Percentiles rank a stretch among this genome's conserved stretches.
These are phyloP conservation scores for Aspergillus viridinutans DNA, from an alignment of 2,329 filamentous ascomycete species.

Conservation along the genomic window DNA sequence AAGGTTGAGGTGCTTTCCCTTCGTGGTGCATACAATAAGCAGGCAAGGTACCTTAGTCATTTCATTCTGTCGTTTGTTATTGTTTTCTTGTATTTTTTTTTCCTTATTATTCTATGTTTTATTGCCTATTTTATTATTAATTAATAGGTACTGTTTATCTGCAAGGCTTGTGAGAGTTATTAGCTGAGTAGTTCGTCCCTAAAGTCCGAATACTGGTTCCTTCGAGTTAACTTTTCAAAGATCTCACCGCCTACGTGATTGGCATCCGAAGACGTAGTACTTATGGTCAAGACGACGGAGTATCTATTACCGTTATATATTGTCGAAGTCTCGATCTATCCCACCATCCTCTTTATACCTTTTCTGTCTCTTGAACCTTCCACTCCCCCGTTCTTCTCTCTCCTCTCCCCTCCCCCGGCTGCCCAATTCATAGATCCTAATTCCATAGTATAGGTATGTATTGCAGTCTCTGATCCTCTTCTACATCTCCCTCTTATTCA, in stretches of 20 bases:
- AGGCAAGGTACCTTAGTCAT: too few relatives aligned
- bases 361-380: not conserved
- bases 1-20: not conserved
- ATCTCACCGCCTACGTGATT: not conserved
- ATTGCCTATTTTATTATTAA: not conserved
- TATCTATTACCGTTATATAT: not conserved
- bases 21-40: not conserved
- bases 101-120: not conserved
- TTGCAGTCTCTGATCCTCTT: not conserved
- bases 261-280: not conserved
- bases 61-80: too few relatives aligned
- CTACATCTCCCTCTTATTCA: not conserved
- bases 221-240: not conserved
- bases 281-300: not conserved
- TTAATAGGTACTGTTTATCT: not conserved
- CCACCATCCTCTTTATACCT: constrained; percentile 1
- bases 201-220: not conserved
- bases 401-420: not conserved
- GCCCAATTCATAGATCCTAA: not conserved
- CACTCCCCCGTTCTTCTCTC: not conserved
- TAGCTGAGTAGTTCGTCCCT: not conserved
- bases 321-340: not conserved
- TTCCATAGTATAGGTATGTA: not conserved
- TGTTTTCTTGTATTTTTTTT: too few relatives aligned
- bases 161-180: not conserved